Percentiles rank a stretch among this genome's conserved stretches.
Evolutionary conservation across 2,329 filamentous ascomycete genomes (phyloP).

Genomic region (Zasmidium angulare): DNA sequence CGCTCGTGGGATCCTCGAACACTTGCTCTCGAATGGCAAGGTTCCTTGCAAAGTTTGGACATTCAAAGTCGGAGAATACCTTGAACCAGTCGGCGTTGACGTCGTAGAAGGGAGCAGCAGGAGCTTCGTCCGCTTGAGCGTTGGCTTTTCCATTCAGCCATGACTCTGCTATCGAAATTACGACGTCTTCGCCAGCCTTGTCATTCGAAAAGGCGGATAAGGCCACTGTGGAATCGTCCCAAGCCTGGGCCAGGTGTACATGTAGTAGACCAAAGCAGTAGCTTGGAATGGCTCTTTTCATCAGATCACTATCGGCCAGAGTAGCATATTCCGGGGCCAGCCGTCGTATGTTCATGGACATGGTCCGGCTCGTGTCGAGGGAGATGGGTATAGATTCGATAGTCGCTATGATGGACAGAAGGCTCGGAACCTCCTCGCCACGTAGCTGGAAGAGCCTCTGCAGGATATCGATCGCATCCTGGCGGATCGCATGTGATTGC

Average conservation of each 20-base stretch:
- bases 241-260: constrained; percentile 78
- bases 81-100: constrained; percentile 30
- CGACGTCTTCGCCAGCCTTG: constrained; percentile 68
- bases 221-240: constrained; percentile 78
- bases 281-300: constrained; percentile 70
- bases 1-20: constrained; percentile 50
- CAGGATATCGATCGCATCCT: constrained; percentile 71
- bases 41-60: constrained; percentile 68
- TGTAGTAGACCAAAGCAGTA: constrained; percentile 91
- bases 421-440: constrained; percentile 51
- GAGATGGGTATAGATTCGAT: constrained; percentile 78
- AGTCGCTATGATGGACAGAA: constrained; percentile 67
- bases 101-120: constrained; percentile 13
- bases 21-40: constrained; percentile 53
- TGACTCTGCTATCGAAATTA: constrained; percentile 71
- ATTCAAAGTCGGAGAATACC: constrained; percentile 74
- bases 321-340: constrained; percentile 65
- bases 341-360: constrained; percentile 84
- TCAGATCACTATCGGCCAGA: constrained; percentile 60
- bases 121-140: constrained; percentile 40
- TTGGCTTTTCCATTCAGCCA: constrained; percentile 59
- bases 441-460: constrained; percentile 56
- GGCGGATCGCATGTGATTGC: constrained; percentile 71
- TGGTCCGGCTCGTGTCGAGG: constrained; percentile 70
- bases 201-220: constrained; percentile 72